Evolutionary conservation across 306 rosid species (phyloP).

Genomic region (Mucuna pruriens): DNA sequence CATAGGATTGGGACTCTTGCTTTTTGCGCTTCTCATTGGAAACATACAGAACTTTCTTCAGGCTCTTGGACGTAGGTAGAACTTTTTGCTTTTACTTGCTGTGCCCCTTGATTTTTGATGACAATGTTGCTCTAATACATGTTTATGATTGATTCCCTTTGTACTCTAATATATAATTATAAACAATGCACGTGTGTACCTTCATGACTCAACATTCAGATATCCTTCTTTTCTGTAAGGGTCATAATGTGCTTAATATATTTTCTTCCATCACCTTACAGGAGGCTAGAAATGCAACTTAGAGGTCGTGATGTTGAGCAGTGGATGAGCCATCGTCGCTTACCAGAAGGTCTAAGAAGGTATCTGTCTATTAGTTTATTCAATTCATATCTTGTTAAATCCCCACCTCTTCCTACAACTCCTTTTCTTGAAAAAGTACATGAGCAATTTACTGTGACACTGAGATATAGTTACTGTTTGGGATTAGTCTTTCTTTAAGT

Average conservation of each 20-base stretch:
- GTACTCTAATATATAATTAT: not conserved
- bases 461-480: not conserved
- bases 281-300: conserved; percentile 84
- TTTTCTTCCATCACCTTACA: conserved; percentile 34
- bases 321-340: conserved; percentile 95
- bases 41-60: conserved; percentile 94
- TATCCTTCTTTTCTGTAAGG: not conserved
- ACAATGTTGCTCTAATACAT: not conserved
- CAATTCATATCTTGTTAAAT: not conserved
- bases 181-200: not conserved
- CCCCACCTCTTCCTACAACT: not conserved
- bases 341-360: conserved; percentile 66
- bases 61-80: conserved; percentile 81
- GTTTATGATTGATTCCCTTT: not conserved
- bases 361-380: not conserved
- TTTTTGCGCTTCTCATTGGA: conserved; percentile 90
- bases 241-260: conserved; percentile 13
- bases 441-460: not conserved
- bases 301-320: conserved; percentile 89
- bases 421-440: not conserved
- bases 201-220: not conserved
- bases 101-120: not conserved
- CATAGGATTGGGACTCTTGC: conserved; percentile 81
- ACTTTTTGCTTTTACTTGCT: not conserved
- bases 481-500: too few relatives aligned